These are phyloP conservation scores for Keqinozyma sinolaborantium DNA, from an alignment of 1,139 yeast species.

Conservation along the genomic window DNA sequence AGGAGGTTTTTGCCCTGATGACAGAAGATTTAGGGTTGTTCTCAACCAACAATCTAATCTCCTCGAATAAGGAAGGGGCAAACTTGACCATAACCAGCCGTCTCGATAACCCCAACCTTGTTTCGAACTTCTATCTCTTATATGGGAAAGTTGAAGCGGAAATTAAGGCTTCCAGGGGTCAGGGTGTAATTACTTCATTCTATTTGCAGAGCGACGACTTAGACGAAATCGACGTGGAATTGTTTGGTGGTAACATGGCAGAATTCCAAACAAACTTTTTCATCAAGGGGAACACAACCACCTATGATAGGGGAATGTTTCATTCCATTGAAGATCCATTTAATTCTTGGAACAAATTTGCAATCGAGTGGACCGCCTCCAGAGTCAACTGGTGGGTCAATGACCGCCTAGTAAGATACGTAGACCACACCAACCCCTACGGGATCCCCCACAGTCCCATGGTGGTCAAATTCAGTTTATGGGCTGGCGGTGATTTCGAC, in stretches of 20 bases:
- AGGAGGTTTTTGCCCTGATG: slow-evolving; percentile 5
- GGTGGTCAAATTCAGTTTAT: slow-evolving; percentile 34
- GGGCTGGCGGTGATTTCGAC: slow-evolving; percentile 41
- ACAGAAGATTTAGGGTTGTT: slow-evolving; percentile 7
- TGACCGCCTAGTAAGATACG: slow-evolving; percentile 22
- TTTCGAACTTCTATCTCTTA: slow-evolving; percentile 33
- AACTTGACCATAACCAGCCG: slow-evolving; percentile 22
- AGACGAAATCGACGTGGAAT: slow-evolving; percentile 48
- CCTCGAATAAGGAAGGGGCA: slow-evolving; percentile 7
- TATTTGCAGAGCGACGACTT: slow-evolving; percentile 45
- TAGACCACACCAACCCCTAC: slow-evolving; percentile 15
- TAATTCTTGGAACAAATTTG: slow-evolving; percentile 23
- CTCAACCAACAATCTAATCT: slow-evolving; percentile 1
- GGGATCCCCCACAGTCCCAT: slow-evolving; percentile 39
- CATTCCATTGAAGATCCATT: slow-evolving; percentile 23
- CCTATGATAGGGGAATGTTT: slow-evolving; percentile 38
- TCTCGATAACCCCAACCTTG: slow-evolving; percentile 37
- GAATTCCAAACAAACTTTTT: slow-evolving; percentile 42
- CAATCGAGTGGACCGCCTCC: slow-evolving; percentile 37
- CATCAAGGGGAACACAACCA: slow-evolving; percentile 41
- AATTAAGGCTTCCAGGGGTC: slow-evolving; percentile 33
- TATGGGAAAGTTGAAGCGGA: slow-evolving; percentile 44
- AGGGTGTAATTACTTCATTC: slow-evolving; percentile 41
- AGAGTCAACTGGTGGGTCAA: slow-evolving; percentile 30
- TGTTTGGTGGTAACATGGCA: slow-evolving; percentile 36